These are phyloP conservation scores for Voacanga thouarsii DNA, from an alignment of 257 asterid genomes.

Conservation along the genomic window DNA sequence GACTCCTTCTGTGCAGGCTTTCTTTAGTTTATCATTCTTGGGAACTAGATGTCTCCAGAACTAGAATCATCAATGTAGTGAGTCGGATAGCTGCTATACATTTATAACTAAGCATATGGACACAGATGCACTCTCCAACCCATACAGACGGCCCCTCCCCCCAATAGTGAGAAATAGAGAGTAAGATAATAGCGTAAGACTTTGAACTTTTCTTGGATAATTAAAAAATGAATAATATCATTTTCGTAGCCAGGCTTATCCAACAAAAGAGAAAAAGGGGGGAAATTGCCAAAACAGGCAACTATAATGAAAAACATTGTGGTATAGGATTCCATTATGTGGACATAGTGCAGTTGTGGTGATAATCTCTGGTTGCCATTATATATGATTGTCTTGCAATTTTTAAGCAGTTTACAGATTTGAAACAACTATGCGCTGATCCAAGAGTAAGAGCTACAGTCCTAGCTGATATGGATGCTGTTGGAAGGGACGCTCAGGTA, in stretches of 20 bases:
- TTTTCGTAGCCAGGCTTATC: background rate
- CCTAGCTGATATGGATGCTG: constrained; percentile 61
- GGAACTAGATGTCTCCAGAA: background rate
- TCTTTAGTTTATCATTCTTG: background rate
- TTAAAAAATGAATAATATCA: background rate
- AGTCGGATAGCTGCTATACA: background rate
- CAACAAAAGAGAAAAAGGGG: background rate
- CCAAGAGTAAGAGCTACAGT: constrained; percentile 57
- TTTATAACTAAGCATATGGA: background rate
- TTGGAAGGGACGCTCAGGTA: constrained; percentile 74
- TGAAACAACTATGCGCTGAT: constrained; percentile 48
- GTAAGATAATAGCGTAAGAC: no score
- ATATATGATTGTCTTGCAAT: constrained; percentile 5
- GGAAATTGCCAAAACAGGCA: background rate
- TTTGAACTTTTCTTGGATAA: background rate
- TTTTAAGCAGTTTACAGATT: constrained; percentile 41
- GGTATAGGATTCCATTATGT: background rate
- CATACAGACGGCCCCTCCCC: no score
- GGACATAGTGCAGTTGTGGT: background rate
- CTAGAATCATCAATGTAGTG: background rate
- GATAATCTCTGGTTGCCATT: background rate
- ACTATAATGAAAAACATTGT: background rate
- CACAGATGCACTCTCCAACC: no score
- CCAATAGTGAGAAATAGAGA: background rate
- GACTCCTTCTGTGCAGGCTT: background rate